Conservation (phyloP, 73 alveolate genomes). For the Tetrahymena elliotti region DNA sequence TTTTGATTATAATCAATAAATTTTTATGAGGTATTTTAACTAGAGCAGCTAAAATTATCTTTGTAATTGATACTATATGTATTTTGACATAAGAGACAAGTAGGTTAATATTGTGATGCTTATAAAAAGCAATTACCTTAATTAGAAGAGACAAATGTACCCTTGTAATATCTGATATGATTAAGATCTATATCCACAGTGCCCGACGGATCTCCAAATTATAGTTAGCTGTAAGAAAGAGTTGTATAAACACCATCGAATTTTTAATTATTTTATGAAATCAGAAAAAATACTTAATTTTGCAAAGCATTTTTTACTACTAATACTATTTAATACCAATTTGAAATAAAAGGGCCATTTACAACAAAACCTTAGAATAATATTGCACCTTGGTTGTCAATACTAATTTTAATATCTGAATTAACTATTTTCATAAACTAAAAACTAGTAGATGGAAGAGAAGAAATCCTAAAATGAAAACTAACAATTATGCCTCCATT, state of each 20-base stretch:
- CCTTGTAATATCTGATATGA: not conserved
- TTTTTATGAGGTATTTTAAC: not conserved
- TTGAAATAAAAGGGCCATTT: not conserved
- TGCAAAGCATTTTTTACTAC: not conserved
- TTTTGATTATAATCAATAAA: not conserved
- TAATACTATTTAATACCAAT: not conserved
- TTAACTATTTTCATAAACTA: not conserved
- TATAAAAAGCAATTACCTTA: not conserved
- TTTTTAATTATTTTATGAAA: too few relatives aligned
- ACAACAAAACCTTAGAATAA: not conserved
- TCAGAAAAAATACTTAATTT: too few relatives aligned
- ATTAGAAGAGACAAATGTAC: not conserved
- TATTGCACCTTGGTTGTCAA: not conserved
- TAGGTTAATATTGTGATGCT: not conserved
- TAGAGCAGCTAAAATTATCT: not conserved
- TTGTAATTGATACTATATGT: not conserved
- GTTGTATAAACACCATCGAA: too few relatives aligned
- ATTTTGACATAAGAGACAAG: not conserved
- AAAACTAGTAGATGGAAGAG: not conserved
- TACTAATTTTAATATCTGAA: not conserved
- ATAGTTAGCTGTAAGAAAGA: not conserved
- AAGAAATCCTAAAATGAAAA: not conserved
- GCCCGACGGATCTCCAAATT: not conserved
- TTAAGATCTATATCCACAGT: not conserved
- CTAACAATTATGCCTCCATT: not conserved